Evolutionary conservation across 495 filamentous ascomycete genomes (phyloP).

Genomic region (Filosporella fistucella): DNA sequence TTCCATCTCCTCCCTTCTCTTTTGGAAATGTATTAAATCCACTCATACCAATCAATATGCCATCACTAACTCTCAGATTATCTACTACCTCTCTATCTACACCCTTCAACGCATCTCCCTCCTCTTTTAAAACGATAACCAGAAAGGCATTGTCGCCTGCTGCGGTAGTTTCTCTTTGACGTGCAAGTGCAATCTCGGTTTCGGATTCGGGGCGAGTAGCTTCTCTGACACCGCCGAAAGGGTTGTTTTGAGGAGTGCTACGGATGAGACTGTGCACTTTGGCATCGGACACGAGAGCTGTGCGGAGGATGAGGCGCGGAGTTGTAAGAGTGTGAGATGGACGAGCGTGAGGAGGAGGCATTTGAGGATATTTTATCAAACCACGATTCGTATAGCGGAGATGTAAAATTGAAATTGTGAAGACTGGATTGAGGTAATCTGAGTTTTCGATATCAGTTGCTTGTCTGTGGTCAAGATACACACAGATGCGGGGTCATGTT

Average conservation of each 20-base stretch:
- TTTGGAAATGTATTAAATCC: slow-evolving; percentile 10
- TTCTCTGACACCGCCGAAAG: slow-evolving; percentile 9
- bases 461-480: too few species aligned
- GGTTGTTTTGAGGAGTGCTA: slow-evolving; percentile 5
- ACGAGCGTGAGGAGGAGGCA: slow-evolving; percentile 8
- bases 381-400: too few species aligned
- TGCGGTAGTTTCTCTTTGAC: slow-evolving; percentile 3
- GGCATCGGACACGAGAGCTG: slow-evolving; percentile 4
- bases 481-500: too few species aligned
- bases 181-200: not conserved
- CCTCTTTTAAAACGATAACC: not conserved
- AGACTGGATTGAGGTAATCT: too few species aligned
- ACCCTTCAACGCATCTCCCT: not conserved
- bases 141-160: slow-evolving; percentile 6
- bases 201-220: not conserved
- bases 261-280: not conserved
- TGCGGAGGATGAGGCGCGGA: slow-evolving; percentile 11
- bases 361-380: too few species aligned
- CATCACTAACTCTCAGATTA: not conserved
- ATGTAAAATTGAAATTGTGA: too few species aligned
- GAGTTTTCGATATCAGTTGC: too few species aligned
- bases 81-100: not conserved
- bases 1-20: not conserved
- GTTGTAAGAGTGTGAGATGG: slow-evolving; percentile 5
- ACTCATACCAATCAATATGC: slow-evolving; percentile 6